A percentile compares a stretch with the other conserved stretches of the same genome.
Conservation (phyloP, 345 rosid genomes). For the Hibiscus trionum region DNA sequence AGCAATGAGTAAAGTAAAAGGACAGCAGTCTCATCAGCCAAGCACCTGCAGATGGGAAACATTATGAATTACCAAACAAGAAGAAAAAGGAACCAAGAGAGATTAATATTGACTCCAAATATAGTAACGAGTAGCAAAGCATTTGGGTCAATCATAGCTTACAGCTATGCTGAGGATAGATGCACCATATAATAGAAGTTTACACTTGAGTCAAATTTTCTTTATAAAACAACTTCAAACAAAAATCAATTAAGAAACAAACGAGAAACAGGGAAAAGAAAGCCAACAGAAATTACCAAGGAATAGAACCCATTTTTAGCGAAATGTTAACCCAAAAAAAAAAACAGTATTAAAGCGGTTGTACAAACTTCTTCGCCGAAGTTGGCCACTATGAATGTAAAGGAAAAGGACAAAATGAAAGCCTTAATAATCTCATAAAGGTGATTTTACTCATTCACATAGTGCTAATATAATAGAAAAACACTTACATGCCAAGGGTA, state of each 20-base stretch:
- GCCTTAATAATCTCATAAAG: background rate
- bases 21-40: constrained; percentile 86
- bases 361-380: background rate
- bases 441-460: background rate
- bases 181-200: background rate
- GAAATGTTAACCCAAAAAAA: background rate
- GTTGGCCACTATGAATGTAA: background rate
- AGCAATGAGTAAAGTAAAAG: constrained; percentile 84
- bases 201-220: background rate
- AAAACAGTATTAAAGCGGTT: background rate
- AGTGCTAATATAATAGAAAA: background rate
- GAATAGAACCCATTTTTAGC: background rate
- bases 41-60: constrained; percentile 47
- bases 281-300: background rate
- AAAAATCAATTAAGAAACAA: background rate
- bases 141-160: background rate
- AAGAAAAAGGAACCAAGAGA: background rate
- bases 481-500: constrained; percentile 85
- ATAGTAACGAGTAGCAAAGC: background rate
- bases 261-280: background rate
- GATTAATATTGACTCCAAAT: background rate
- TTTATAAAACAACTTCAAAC: background rate
- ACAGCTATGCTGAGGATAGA: background rate
- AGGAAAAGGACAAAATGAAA: background rate
- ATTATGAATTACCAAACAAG: constrained; percentile 5